Base-by-base conservation (phyloP, 805 yeast genomes). In the Barnettozyma botsteinii region DNA sequence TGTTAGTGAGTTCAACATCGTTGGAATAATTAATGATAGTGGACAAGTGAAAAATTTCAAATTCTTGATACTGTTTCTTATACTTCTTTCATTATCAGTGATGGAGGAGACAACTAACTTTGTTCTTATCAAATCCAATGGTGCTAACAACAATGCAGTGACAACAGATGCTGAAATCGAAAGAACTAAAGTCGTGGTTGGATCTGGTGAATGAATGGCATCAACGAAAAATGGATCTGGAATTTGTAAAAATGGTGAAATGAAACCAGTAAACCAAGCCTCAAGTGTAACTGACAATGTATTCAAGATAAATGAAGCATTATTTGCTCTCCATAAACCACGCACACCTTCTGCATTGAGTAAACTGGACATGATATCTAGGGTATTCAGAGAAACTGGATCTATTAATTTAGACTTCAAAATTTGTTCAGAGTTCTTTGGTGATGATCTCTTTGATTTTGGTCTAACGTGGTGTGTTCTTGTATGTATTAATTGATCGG, bases 151-250 rank as follows among this genome's bases (percentile, higher is more conserved):
- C 8, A 87, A 59, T 2, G 86, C 84, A 0, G 96, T 78, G 29
- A 82, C 53, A 1, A 85, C 77, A 33, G 85, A 75, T 0, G 95
- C 89, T 21, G 77, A 62, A 1, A 87, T 71, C 4, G 87, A 78
- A 8, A 87, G 67, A 26, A 77, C 60, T 8, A 88, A 65, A n/a
- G 91, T 77, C 37, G 73, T 66, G 35, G 75, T 62, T 1, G 94
- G 87, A 45, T 82, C 87, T 4, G 88, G 77, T 10, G 93, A 81
- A 53, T 85, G 93, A 17, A 85, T 71, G 37, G 84, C 71, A 47
- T 86, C 95, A 50, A 87, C 79, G 57, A 87, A 82, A 46, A 79
- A 77, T 3, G 96, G 96, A 57, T 89, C 97, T 0, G 96, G 95
- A 23, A 87, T 76, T 15, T 84, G 81, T 38, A 85, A 60, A 33